Conservation (phyloP, 257 asterid genomes). For the Ajuga chamaepitys region DNA sequence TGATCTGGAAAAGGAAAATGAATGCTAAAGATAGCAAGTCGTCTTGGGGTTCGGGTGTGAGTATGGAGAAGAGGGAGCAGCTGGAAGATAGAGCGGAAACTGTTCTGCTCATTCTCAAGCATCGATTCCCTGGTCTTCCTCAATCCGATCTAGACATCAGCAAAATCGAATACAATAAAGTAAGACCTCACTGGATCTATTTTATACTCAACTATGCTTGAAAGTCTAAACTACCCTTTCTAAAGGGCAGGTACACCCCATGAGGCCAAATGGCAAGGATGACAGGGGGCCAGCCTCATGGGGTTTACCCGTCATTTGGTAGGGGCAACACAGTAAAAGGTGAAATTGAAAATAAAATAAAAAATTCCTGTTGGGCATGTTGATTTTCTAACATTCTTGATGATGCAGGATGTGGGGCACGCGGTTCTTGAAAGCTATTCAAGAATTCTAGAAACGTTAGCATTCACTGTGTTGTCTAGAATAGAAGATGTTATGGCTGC, state of each 20-base stretch:
- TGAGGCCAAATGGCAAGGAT: no score
- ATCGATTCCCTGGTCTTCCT: slow-evolving; percentile 49
- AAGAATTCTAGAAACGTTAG: slow-evolving; percentile 75
- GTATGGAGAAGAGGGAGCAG: slow-evolving; percentile 51
- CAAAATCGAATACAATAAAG: slow-evolving; percentile 47
- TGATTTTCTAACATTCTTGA: not conserved
- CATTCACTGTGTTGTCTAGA: slow-evolving; percentile 71
- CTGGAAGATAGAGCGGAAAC: slow-evolving; percentile 63
- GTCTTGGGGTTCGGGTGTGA: slow-evolving; percentile 62
- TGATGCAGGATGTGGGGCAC: slow-evolving; percentile 77
- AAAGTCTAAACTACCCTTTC: no score
- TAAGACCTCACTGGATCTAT: slow-evolving; percentile 4
- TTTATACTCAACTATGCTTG: no score
- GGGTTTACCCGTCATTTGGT: no score
- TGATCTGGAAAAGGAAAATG: slow-evolving; percentile 70
- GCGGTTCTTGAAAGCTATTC: slow-evolving; percentile 91
- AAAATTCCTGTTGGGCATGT: not conserved
- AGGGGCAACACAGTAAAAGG: no score
- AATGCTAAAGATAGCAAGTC: slow-evolving; percentile 53
- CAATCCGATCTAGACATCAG: slow-evolving; percentile 51
- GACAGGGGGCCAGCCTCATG: no score
- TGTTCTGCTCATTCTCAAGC: slow-evolving; percentile 41
- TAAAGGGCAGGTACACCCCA: no score
- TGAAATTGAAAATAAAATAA: no score
- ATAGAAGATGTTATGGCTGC: slow-evolving; percentile 75